phyloP scores from a whole-genome alignment of 1,284 basidiomycete species.

The Exobasidium rhododendri region DNA sequence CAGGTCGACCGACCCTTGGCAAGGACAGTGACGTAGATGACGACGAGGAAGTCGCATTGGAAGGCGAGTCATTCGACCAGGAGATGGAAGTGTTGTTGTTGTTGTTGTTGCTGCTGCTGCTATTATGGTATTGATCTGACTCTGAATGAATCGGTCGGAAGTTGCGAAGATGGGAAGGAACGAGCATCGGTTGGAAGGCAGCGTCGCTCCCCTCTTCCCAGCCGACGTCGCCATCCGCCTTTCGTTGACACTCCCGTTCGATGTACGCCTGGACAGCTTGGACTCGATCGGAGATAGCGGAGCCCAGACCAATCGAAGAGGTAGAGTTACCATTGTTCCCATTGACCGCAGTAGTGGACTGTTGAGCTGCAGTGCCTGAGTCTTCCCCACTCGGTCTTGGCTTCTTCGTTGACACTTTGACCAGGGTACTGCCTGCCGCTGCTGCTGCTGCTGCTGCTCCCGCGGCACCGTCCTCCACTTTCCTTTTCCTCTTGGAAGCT shows the following conservation, averaged over 20 bases:
- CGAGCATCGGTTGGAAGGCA: conserved; percentile 45
- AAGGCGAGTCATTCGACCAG: conserved; percentile 19
- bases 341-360: background rate
- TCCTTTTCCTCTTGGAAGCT: conserved; percentile 47
- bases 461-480: conserved; percentile 35
- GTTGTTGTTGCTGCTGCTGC: conserved; percentile 15
- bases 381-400: conserved; percentile 70
- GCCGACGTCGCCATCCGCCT: conserved; percentile 43
- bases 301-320: conserved; percentile 24
- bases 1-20: conserved; percentile 42
- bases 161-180: conserved; percentile 35
- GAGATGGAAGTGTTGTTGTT: conserved; percentile 19
- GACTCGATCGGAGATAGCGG: conserved; percentile 48
- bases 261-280: conserved; percentile 49
- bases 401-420: conserved; percentile 64
- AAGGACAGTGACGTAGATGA: conserved; percentile 25
- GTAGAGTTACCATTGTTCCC: background rate
- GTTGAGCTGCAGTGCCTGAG: background rate
- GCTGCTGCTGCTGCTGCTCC: conserved; percentile 16
- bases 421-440: conserved; percentile 26
- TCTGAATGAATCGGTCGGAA: conserved; percentile 51
- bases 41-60: background rate
- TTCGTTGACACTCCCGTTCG: conserved; percentile 46
- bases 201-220: conserved; percentile 51
- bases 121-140: background rate